Percentiles rank a stretch among this genome's conserved stretches.
phyloP scores from a whole-genome alignment of 1,139 yeast species.

The Candida anutae region DNA sequence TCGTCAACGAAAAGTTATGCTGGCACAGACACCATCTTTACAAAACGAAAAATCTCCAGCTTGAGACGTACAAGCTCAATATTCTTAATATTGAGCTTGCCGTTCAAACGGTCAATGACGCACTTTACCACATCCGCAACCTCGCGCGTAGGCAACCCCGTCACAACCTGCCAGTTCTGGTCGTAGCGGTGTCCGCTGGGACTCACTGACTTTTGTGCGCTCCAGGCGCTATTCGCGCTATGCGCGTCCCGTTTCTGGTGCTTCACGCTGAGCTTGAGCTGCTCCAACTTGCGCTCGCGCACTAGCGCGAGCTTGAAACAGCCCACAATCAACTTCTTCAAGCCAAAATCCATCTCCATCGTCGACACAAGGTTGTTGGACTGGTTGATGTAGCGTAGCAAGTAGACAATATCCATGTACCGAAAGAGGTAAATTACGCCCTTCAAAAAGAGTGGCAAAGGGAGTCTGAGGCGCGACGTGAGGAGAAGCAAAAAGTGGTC shows the following conservation, averaged over 20 bases:
- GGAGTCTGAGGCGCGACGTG: slow-evolving; percentile 30
- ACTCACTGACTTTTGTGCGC: background rate
- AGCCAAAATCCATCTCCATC: slow-evolving; percentile 38
- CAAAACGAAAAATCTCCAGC: slow-evolving; percentile 36
- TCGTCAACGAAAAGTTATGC: no score
- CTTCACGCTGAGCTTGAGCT: background rate
- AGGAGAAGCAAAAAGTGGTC: slow-evolving; percentile 35
- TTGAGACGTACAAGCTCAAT: slow-evolving; percentile 32
- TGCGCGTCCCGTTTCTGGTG: no score
- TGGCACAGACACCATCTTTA: slow-evolving; percentile 37
- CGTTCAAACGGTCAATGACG: slow-evolving; percentile 35
- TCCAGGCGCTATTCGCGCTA: slow-evolving; percentile 1
- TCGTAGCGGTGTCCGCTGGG: slow-evolving; percentile 2
- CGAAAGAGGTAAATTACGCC: slow-evolving; percentile 39
- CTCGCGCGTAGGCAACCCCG: slow-evolving; percentile 33
- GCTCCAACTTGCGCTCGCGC: slow-evolving; percentile 15
- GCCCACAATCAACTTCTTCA: slow-evolving; percentile 37
- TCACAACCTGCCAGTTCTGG: slow-evolving; percentile 25
- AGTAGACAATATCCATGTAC: slow-evolving; percentile 42
- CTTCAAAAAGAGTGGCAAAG: slow-evolving; percentile 32
- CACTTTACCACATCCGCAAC: slow-evolving; percentile 30
- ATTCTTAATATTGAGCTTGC: slow-evolving; percentile 33
- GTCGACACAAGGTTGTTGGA: slow-evolving; percentile 33
- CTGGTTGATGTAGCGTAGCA: slow-evolving; percentile 41
- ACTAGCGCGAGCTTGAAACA: slow-evolving; percentile 36